Percentiles rank a stretch among this genome's conserved stretches.
Conservation (phyloP, 129 eudicot genomes). For the Arctium minus region DNA sequence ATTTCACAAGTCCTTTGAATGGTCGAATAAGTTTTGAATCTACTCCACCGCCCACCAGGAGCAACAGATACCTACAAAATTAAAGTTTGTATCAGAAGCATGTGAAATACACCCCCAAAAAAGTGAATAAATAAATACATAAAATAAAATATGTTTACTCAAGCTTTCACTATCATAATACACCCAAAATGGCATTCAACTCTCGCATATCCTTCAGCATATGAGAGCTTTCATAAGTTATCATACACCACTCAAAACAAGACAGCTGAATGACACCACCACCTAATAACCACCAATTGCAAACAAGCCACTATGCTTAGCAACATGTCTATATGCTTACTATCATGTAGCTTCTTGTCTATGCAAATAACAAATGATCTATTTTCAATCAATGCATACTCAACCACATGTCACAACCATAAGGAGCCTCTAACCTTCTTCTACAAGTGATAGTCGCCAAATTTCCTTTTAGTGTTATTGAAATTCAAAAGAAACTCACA, state of each 20-base stretch:
- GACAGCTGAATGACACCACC: background rate
- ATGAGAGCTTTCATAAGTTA: background rate
- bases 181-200: background rate
- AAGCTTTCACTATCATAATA: background rate
- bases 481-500: background rate
- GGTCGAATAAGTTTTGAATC: slow-evolving; percentile 96
- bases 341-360: background rate
- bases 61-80: slow-evolving; percentile 83
- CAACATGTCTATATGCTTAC: background rate
- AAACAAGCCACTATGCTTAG: slow-evolving; percentile 2
- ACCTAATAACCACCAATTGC: background rate
- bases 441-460: too few species aligned
- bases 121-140: background rate
- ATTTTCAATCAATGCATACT: background rate
- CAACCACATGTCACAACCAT: background rate
- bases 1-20: slow-evolving; percentile 95
- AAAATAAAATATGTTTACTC: background rate
- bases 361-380: background rate
- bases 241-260: background rate
- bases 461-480: too few species aligned
- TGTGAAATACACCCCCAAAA: background rate
- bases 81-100: background rate
- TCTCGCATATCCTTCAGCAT: background rate
- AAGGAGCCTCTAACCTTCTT: too few species aligned
- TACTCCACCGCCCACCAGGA: slow-evolving; percentile 97